A percentile compares a stretch with the other conserved stretches of the same genome.
phyloP scores from a whole-genome alignment of 2,329 filamentous ascomycete species.

The Aspergillus sergii region DNA sequence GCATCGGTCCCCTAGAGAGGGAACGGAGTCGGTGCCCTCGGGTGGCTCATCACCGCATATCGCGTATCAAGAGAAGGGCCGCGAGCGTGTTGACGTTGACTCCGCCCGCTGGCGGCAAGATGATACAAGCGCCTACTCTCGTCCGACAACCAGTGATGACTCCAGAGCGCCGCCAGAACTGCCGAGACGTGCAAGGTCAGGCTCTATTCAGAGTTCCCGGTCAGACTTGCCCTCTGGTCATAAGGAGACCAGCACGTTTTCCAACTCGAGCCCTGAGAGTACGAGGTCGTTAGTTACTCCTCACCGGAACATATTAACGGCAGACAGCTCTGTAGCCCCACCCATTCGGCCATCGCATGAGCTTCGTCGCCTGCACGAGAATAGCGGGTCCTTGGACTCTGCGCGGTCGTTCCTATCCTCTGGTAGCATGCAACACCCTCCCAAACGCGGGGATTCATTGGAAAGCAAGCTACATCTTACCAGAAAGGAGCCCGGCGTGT shows the following conservation, averaged over 20 bases:
- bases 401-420: slow-evolving; percentile 37
- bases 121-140: slow-evolving; percentile 21
- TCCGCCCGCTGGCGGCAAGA: slow-evolving; percentile 32
- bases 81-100: slow-evolving; percentile 59
- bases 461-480: slow-evolving; percentile 55
- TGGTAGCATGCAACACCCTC: slow-evolving; percentile 41
- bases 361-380: slow-evolving; percentile 57
- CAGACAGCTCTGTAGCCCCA: slow-evolving; percentile 29
- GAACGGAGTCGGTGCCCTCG: slow-evolving; percentile 38
- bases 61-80: slow-evolving; percentile 82
- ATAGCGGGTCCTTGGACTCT: slow-evolving; percentile 46
- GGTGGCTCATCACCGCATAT: slow-evolving; percentile 77
- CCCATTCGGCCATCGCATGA: slow-evolving; percentile 62
- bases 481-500: slow-evolving; percentile 63
- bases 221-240: slow-evolving; percentile 41
- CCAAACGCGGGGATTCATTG: slow-evolving; percentile 64
- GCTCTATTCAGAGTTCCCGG: slow-evolving; percentile 51
- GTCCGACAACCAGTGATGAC: slow-evolving; percentile 50
- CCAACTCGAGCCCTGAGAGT: slow-evolving; percentile 37
- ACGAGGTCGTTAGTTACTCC: slow-evolving; percentile 25
- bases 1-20: slow-evolving; percentile 28
- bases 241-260: slow-evolving; percentile 45
- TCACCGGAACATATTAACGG: slow-evolving; percentile 36
- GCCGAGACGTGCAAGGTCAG: slow-evolving; percentile 64
- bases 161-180: slow-evolving; percentile 82